phyloP scores from a whole-genome alignment of 164 flowering plant genomes.

The Sedum album region DNA sequence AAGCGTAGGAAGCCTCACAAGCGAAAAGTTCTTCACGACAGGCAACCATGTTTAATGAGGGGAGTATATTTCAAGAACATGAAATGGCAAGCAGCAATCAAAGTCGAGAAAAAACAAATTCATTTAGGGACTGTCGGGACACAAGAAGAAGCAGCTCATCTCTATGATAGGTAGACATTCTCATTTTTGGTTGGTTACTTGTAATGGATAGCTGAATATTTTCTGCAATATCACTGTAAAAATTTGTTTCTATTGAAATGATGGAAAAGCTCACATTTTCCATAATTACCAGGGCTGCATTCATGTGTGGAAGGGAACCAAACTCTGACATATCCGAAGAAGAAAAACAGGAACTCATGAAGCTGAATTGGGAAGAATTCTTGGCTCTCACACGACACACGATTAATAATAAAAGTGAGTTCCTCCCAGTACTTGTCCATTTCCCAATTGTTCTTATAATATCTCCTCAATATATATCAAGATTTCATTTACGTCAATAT shows the following conservation, averaged over 20 bases:
- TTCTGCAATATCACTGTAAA: too few relatives aligned
- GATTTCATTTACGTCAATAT: too few relatives aligned
- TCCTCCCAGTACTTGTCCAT: background rate
- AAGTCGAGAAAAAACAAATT: too few relatives aligned
- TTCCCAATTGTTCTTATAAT: too few relatives aligned
- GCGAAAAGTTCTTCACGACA: too few relatives aligned
- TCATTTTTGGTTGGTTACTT: background rate
- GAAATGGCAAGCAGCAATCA: constrained; percentile 99
- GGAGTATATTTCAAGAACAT: constrained; percentile 86
- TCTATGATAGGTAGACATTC: constrained; percentile 78
- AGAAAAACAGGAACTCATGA: too few relatives aligned
- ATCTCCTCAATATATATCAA: too few relatives aligned
- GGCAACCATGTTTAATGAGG: too few relatives aligned
- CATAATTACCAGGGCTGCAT: constrained; percentile 32
- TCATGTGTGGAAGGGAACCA: too few relatives aligned
- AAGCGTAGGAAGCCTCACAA: too few relatives aligned
- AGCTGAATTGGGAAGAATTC: constrained; percentile 80
- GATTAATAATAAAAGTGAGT: constrained; percentile 65
- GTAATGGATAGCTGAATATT: background rate
- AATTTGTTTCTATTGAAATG: background rate
- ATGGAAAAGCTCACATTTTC: background rate
- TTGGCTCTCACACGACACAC: constrained; percentile 65
- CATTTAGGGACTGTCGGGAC: too few relatives aligned
- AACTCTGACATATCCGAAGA: too few relatives aligned
- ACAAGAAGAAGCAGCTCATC: constrained; percentile 86